Base-by-base conservation (phyloP, 2,329 filamentous ascomycete species). In the Trichoderma sp. region DNA sequence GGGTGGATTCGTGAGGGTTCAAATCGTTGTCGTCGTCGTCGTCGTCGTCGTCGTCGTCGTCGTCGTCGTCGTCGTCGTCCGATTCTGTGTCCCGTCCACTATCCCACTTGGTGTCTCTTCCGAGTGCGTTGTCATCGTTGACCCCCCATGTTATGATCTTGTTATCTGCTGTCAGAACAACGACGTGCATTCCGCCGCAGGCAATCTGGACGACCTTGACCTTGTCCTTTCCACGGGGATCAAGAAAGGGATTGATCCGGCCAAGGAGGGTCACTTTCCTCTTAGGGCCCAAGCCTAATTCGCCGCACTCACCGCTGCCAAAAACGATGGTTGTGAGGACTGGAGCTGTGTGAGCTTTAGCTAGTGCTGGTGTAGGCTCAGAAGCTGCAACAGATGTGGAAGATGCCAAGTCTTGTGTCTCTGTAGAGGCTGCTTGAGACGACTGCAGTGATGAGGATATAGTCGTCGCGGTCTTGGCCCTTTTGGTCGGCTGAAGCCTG, bases 141-240 rank as follows among this genome's bases (percentile, higher is more conserved):
- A 89, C 87, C 57, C 89, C 89, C 88, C 89, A 90, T 25, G 87
- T 89, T 57, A 88, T 77, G 70, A 90, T 84, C 71, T 84, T 83
- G 76, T 88, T 88, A 75, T 89, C 84, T 15, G 37, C 71, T 86
- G 82, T 90, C 65, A 90, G 77, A 4, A 86, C 88, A 64, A 86
- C 79, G 63, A 82, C 84, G 76, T 90, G 89, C 86, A 89, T 90
- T 64, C 87, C 87, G 50, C 88, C 88, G 45, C 85, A 82, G 61
- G 87, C 86, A 63, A 90, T 75, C 72, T 87, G 84, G 5, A 90
- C 87, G n/a, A 90, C 83, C 2, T 69, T 54, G 2, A 67, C 12
- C 39, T 22, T 42, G 35, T 85, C 84, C 58, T 86, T 80, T 22
- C 79, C 80, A 65, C 84, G 79, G 2, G 83, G 79, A 52, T 80